A percentile compares a stretch with the other conserved stretches of the same genome.
phyloP scores from a whole-genome alignment of 75 land plant species.

The Sequoiadendron giganteum region DNA sequence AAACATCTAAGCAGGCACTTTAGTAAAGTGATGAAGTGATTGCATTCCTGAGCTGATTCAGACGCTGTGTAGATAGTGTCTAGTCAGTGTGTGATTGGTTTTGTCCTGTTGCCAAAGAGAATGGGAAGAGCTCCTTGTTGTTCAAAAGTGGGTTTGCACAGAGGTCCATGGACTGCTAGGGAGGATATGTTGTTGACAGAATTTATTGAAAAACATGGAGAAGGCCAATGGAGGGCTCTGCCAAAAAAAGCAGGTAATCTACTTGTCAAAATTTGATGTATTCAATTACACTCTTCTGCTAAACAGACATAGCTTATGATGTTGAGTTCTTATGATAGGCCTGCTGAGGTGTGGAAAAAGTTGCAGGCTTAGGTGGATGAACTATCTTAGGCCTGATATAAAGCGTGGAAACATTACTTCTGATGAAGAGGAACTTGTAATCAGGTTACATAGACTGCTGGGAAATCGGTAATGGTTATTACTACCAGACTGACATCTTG shows the following conservation, averaged over 20 bases:
- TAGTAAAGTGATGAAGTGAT: not conserved
- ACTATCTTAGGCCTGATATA: conserved; percentile 14
- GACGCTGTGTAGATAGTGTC: not conserved
- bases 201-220: conserved; percentile 50
- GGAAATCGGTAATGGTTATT: not conserved
- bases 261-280: not conserved
- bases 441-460: not conserved
- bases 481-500: not conserved
- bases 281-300: not conserved
- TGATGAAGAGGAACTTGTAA: conserved; percentile 8
- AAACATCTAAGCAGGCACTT: not conserved
- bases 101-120: not conserved
- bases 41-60: not conserved
- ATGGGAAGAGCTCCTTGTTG: conserved; percentile 62
- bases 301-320: not conserved
- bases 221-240: conserved; percentile 58
- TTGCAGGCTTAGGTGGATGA: conserved; percentile 16
- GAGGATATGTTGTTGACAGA: conserved; percentile 51
- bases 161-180: conserved; percentile 67
- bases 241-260: conserved; percentile 57
- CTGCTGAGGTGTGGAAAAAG: conserved; percentile 13
- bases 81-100: not conserved
- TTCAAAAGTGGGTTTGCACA: conserved; percentile 46
- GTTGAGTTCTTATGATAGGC: not conserved
- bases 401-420: not conserved